Base-by-base conservation (phyloP, 176 grass and related monocot species). In the Ensete glaucum region DNA sequence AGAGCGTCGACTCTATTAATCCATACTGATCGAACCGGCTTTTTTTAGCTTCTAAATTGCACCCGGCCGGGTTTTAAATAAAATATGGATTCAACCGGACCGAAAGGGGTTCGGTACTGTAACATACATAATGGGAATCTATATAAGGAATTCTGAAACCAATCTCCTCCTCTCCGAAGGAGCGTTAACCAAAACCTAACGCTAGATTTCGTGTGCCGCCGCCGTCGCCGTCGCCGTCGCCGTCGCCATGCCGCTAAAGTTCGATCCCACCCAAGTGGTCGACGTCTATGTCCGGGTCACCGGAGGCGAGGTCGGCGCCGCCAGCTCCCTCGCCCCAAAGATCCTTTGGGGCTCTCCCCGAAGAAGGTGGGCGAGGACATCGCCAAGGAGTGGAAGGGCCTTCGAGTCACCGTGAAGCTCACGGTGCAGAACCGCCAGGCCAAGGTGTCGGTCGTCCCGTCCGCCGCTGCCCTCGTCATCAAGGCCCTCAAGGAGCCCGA, bases 281-380 rank as follows among this genome's bases (percentile, higher is more conserved):
- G 89, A 92, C 15, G 89, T 92, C 43, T 92, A 79, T 27, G 89
- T 92, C 70, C 89, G 89, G 49, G 89, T 92, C 10, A 92, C 89
- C 34, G 89, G 89, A 22, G 89, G 89, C 1, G 89, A 92, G 81
- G 89, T 92, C 24, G 89, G 89, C 51, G 89, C 89, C 17, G 89
- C 89, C 3, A 88, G 83, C 0, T 92, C 89, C 29, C 86, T 92
- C 13, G 86, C 89, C 14, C 89, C 89, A 6, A 92, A 92, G 76
- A 92, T 92, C 89, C 89, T 23, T 83, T 92, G 59, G 89, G 89
- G 67, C 89, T 92, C 51, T 92, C 89, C 49, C 89, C 89, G 2
- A 92, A 92, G 89, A 92, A 92, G 86, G 76, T 92, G 27, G 89
- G 89, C 22, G 89, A 92, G 54, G 89, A 92, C 81, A 92, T 92